Conservation (phyloP, 2,329 filamentous ascomycete species). For the Beauveria sp. region DNA sequence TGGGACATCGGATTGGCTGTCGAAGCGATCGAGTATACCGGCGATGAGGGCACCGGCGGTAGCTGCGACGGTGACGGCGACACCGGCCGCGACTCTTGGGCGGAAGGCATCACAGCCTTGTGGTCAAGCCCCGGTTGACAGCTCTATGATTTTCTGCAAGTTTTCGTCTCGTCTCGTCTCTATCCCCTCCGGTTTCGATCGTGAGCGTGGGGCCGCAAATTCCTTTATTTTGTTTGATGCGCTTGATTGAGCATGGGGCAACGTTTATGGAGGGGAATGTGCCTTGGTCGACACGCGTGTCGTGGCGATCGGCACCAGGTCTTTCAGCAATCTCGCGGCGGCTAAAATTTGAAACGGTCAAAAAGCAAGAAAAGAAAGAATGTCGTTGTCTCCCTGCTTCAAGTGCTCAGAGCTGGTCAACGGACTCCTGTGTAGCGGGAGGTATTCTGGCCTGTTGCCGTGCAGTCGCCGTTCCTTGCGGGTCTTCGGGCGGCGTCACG, state of each 20-base stretch:
- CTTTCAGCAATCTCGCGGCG: background rate
- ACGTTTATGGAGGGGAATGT: background rate
- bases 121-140: background rate
- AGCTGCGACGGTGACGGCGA: constrained; percentile 50
- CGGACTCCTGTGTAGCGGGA: background rate
- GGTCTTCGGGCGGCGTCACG: constrained; percentile 6
- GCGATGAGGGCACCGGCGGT: constrained; percentile 54
- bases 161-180: background rate
- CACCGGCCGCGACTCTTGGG: constrained; percentile 27
- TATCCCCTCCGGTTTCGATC: background rate
- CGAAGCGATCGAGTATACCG: constrained; percentile 55
- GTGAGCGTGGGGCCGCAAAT: background rate
- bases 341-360: background rate
- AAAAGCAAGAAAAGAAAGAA: background rate
- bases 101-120: constrained; percentile 23
- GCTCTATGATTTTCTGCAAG: background rate
- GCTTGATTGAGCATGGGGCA: background rate
- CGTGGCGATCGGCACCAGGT: background rate
- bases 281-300: background rate
- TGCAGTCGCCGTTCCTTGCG: background rate
- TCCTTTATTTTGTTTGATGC: constrained; percentile 6
- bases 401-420: background rate
- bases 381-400: background rate
- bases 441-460: background rate
- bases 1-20: constrained; percentile 52